phyloP scores from a whole-genome alignment of 371 early-diverging fungal species.

The Haplosporangium sp. region DNA sequence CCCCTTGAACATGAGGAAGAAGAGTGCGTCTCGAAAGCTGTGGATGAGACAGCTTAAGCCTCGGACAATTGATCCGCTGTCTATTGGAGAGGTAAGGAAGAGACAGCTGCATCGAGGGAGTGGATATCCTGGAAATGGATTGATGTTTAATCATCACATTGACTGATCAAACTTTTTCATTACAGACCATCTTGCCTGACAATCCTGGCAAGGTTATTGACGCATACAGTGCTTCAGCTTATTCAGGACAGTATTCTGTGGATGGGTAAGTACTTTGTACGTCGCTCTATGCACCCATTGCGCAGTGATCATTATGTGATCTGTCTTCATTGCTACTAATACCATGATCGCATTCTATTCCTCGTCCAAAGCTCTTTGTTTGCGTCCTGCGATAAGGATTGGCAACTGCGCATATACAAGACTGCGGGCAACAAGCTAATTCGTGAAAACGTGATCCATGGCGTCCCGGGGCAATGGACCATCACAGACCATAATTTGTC shows the following conservation, averaged over 20 bases:
- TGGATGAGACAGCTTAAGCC: conserved; percentile 44
- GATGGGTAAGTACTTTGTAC: conserved; percentile 51
- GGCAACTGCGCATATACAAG: conserved; percentile 62
- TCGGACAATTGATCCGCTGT: conserved; percentile 17
- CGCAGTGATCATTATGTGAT: conserved; percentile 7
- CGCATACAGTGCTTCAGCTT: conserved; percentile 46
- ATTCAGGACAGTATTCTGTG: conserved; percentile 62
- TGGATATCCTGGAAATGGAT: not conserved
- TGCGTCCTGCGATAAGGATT: conserved; percentile 64
- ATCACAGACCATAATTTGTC: conserved; percentile 61
- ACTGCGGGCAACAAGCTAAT: conserved; percentile 49
- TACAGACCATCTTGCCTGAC: conserved; percentile 53
- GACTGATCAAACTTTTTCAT: no score
- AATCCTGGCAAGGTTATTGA: conserved; percentile 45
- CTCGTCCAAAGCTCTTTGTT: conserved; percentile 53
- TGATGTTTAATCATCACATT: no score
- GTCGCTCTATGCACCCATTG: not conserved
- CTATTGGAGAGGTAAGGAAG: conserved; percentile 44
- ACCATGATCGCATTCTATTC: not conserved
- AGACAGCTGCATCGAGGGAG: no score
- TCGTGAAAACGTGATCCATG: conserved; percentile 48
- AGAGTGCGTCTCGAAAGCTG: conserved; percentile 16
- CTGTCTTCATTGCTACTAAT: not conserved
- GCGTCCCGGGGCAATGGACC: conserved; percentile 63
- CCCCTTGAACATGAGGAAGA: conserved; percentile 8